Conservation (phyloP, 1,139 yeast genomes). For the Diutina scorzettiae region DNA sequence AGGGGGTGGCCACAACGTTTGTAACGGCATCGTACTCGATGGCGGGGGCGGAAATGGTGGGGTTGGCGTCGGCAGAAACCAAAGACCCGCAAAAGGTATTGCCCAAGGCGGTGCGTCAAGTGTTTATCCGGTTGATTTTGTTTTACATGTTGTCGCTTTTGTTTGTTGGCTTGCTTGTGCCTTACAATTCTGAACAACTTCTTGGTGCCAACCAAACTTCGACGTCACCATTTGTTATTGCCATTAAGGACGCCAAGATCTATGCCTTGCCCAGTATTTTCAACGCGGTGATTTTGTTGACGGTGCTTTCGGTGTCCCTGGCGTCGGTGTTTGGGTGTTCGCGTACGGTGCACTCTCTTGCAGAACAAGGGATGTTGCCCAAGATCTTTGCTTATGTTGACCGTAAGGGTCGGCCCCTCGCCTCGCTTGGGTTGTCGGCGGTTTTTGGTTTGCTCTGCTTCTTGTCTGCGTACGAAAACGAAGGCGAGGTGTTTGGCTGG, state of each 20-base stretch:
- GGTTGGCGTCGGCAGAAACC: conserved; percentile 20
- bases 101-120: conserved; percentile 16
- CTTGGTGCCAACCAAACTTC: conserved; percentile 3
- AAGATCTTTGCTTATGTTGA: neutral
- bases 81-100: conserved; percentile 40
- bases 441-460: neutral
- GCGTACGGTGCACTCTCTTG: conserved; percentile 3
- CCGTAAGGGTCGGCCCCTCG: neutral
- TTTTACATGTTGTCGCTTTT: conserved; percentile 13
- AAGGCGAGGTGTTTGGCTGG: conserved; percentile 5
- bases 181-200: conserved; percentile 10
- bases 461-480: neutral
- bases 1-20: neutral
- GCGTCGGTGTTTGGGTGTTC: conserved; percentile 2
- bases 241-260: neutral
- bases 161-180: conserved; percentile 11
- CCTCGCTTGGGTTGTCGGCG: neutral
- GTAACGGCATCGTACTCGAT: conserved; percentile 4
- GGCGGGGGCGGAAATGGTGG: conserved; percentile 6
- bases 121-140: conserved; percentile 15
- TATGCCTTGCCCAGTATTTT: neutral
- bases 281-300: conserved; percentile 1
- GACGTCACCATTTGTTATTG: conserved; percentile 5
- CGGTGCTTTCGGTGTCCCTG: conserved; percentile 4
- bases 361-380: neutral